These are phyloP conservation scores for Pichia norvegensis DNA, from an alignment of 1,139 yeast genomes.

Conservation along the genomic window DNA sequence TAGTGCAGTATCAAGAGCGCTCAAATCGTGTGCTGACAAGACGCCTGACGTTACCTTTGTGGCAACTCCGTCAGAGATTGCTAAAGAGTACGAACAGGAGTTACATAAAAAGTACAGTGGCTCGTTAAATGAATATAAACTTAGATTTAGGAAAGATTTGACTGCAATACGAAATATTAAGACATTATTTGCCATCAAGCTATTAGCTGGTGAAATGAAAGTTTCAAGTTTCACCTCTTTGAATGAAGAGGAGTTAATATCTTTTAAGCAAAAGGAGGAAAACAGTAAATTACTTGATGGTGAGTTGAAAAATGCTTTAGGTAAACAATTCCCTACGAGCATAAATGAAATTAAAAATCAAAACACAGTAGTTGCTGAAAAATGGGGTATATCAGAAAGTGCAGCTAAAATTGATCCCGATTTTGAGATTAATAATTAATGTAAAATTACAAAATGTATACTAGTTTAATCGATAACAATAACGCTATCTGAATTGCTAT, in stretches of 20 bases:
- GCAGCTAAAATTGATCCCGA: conserved; percentile 40
- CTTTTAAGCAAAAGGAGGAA: conserved; percentile 23
- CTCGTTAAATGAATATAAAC: conserved; percentile 20
- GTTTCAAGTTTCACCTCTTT: conserved; percentile 16
- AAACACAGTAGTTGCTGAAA: conserved; percentile 32
- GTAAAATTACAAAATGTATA: not conserved
- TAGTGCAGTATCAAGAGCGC: conserved; percentile 16
- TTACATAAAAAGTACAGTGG: conserved; percentile 14
- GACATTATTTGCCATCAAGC: conserved; percentile 22
- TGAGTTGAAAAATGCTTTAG: conserved; percentile 26
- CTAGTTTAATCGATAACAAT: conserved; percentile 6
- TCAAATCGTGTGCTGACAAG: conserved; percentile 9
- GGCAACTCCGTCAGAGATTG: conserved; percentile 6
- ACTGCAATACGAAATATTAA: conserved; percentile 26
- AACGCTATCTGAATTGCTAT: conserved; percentile 1
- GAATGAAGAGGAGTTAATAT: conserved; percentile 24
- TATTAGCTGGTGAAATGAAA: conserved; percentile 22
- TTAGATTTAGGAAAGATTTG: conserved; percentile 25
- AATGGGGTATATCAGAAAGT: conserved; percentile 41
- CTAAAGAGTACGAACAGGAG: conserved; percentile 19
- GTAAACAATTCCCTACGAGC: conserved; percentile 27
- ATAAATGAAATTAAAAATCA: conserved; percentile 31
- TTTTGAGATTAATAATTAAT: conserved; percentile 22
- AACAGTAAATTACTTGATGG: conserved; percentile 24
- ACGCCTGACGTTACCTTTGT: not conserved